A percentile compares a stretch with the other conserved stretches of the same genome.
Conservation (phyloP, 345 rosid genomes). For the Odontarrhena argentea region DNA sequence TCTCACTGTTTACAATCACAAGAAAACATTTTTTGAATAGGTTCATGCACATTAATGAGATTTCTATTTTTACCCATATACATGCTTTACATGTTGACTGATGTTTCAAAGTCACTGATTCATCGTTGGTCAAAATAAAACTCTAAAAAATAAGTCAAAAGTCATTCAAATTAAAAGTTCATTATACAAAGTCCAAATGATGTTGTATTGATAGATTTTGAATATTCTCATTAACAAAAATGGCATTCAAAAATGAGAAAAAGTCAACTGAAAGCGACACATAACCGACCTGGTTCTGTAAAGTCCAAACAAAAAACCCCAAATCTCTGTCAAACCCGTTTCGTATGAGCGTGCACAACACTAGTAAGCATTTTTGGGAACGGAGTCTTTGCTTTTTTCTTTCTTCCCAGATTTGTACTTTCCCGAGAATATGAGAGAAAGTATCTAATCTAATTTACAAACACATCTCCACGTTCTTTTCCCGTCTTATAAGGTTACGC, state of each 20-base stretch:
- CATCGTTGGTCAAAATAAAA: no score
- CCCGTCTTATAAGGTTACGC: constrained; percentile 48
- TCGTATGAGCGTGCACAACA: constrained; percentile 6
- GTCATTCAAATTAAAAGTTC: no score
- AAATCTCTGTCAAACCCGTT: constrained; percentile 22
- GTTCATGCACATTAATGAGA: no score
- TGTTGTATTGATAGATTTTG: no score
- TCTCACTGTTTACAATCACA: not conserved
- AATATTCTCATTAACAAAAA: no score
- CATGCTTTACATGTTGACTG: no score
- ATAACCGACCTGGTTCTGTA: constrained; percentile 30
- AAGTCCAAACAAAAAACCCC: constrained; percentile 10
- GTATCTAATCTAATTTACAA: constrained; percentile 22
- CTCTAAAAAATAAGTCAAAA: no score
- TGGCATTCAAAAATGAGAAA: no score
- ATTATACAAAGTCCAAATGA: no score
- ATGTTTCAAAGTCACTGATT: no score
- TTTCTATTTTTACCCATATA: no score
- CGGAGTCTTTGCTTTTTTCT: not conserved
- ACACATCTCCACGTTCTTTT: constrained; percentile 41
- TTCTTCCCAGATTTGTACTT: constrained; percentile 19
- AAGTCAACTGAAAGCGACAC: constrained; percentile 23
- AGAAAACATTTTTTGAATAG: no score
- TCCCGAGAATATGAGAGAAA: constrained; percentile 40
- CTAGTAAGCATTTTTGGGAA: constrained; percentile 9